Conservation (phyloP, 176 grass and related monocot species). For the Oryza meridionalis region DNA sequence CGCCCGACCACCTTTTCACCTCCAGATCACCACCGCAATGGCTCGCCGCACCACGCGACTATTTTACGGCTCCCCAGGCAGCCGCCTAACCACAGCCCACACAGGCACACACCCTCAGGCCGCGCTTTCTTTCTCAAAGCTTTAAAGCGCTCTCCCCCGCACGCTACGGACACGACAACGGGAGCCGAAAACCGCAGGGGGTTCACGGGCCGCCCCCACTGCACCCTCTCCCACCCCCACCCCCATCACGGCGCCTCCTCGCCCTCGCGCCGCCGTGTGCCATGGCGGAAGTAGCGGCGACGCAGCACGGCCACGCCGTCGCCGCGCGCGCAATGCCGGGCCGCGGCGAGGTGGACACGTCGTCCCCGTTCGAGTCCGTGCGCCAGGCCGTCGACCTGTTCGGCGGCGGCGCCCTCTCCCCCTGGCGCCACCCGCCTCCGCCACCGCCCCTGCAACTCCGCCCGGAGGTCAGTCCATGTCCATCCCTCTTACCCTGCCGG, state of each 20-base stretch:
- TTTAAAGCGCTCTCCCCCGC: neutral
- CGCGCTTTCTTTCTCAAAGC: slow-evolving; percentile 16
- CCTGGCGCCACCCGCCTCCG: slow-evolving; percentile 45
- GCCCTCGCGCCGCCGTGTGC: neutral
- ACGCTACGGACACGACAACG: slow-evolving; percentile 40
- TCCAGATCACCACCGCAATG: neutral
- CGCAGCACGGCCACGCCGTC: slow-evolving; percentile 29
- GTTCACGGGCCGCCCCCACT: slow-evolving; percentile 32
- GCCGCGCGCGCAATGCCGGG: slow-evolving; percentile 40
- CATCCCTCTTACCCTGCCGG: neutral
- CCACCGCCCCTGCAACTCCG: slow-evolving; percentile 56
- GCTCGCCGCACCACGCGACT: neutral
- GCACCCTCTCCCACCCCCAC: neutral
- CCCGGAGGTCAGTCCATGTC: slow-evolving; percentile 65
- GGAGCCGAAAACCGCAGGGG: slow-evolving; percentile 4
- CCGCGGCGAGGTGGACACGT: slow-evolving; percentile 83
- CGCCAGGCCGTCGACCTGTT: slow-evolving; percentile 76
- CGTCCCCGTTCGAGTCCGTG: slow-evolving; percentile 82
- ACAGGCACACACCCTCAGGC: too few relatives aligned
- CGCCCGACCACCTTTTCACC: too few relatives aligned
- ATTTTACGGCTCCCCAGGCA: slow-evolving; percentile 15
- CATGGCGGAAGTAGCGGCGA: slow-evolving; percentile 32
- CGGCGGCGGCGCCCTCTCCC: slow-evolving; percentile 52
- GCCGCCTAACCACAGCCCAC: too few relatives aligned
- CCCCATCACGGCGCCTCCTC: slow-evolving; percentile 7